Evolutionary conservation across 257 asterid species (phyloP), one percentile per base, ranked within the genome.

Genomic region (Lycium ferocissimum): DNA sequence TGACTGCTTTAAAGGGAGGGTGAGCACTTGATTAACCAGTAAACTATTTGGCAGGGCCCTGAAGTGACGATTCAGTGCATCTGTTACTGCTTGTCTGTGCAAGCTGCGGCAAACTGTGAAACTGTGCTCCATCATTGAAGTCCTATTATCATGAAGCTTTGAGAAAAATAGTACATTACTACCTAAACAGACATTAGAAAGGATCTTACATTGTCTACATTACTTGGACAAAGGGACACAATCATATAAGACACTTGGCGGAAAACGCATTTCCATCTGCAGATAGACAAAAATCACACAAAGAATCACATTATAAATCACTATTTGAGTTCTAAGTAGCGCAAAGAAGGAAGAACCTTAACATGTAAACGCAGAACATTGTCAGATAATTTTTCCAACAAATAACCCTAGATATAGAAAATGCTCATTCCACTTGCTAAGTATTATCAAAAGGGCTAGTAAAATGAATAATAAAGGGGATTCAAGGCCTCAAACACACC

Each of bases 231-330:
- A 49, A 75, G 62, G 57, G 62, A 26, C 61, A 49, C 12, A 49
- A 61, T 11, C 81, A 22, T 22, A 73, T 72, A 75, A 75, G 45
- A 49, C 49, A 62, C 43, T 20, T 12, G 81, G 62, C 43, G 6
- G 62, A 75, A 47, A 45, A 13, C 49, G 61, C 81, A 75, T 47
- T 73, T 73, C 81, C 81, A 75, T 26, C 81, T 75, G 81, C 43
- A 49, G 81, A 49, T 20, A 49, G 62, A 73, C 59, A 2, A 26
- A 26, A 26, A 26, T 26, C 33, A 26, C 33, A 26, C 33, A 26
- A 1, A 75, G 22, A 22, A 75, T 75, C 81, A 13, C 81, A 75
- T 75, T 12, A 49, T 49, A 40, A 75, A 26, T 47, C 81, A 75
- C 13, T 49, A 49, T 22, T 13, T 75, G 15, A 63, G 61, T 75